Evolutionary conservation across 805 yeast species (phyloP).

Genomic region (Cyberlindnera maritima): DNA sequence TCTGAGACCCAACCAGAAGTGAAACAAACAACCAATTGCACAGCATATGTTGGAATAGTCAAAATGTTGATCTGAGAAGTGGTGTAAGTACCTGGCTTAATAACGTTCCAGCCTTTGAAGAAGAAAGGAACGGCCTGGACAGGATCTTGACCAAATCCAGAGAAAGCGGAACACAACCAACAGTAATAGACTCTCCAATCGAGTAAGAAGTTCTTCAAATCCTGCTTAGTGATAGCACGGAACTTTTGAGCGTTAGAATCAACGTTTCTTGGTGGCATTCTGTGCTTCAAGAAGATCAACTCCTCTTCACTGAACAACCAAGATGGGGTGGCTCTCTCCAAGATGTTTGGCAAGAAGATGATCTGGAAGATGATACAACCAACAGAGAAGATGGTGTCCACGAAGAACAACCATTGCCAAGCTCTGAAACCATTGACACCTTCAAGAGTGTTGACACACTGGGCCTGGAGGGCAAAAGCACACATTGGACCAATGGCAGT

Average conservation of each 20-base stretch:
- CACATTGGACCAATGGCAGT: constrained; percentile 61
- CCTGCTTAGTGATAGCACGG: constrained; percentile 2
- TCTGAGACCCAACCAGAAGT: constrained; percentile 15
- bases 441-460: constrained; percentile 39
- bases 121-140: constrained; percentile 10
- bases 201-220: constrained; percentile 7
- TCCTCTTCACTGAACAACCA: constrained; percentile 23
- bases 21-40: constrained; percentile 9
- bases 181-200: constrained; percentile 15
- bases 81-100: constrained; percentile 10
- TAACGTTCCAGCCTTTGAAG: constrained; percentile 13
- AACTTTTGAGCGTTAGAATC: constrained; percentile 5
- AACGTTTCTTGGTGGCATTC: constrained; percentile 13
- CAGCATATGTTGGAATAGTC: constrained; percentile 12
- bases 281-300: constrained; percentile 7
- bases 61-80: constrained; percentile 9
- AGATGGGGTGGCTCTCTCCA: constrained; percentile 29
- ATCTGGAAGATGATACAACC: constrained; percentile 15
- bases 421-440: constrained; percentile 47
- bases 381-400: constrained; percentile 58
- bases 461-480: constrained; percentile 56
- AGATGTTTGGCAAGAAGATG: constrained; percentile 29
- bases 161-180: constrained; percentile 7
- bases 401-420: constrained; percentile 69
- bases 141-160: constrained; percentile 13